Base-by-base conservation (phyloP, 208 protist genomes). In the Crithidia bombi region DNA sequence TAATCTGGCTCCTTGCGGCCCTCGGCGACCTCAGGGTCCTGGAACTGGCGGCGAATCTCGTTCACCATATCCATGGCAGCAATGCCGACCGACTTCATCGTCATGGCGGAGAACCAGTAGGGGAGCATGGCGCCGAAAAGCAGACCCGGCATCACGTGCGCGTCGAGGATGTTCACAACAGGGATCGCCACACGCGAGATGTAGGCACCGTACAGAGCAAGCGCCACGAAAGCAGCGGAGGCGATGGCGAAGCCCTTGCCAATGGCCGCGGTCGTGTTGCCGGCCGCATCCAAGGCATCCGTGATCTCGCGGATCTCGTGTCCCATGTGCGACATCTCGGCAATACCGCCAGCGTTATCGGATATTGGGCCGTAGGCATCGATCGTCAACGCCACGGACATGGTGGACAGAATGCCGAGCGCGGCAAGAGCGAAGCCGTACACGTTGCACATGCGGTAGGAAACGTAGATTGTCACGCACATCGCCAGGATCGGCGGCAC, bases 201-300 rank as follows among this genome's bases (percentile, higher is more conserved):
- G 78, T 97, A 98, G 28, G 96, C 96, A 62, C 91, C 91, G 79
- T 98, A 97, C 19, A 98, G 78, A 5, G 97, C 92, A 11, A 98
- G 78, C 32, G 94, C 87, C 25, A 97, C 95, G 69, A 98, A 93
- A 1, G 92, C 90, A 25, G 96, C 97, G 63, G 88, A 96, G 70
- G 78, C 91, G 61, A 98, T 98, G 57, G 97, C 96, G 79, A 98
- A 98, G 50, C 97, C 97, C 75, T 98, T 98, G 61, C 96, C 96
- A 56, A 98, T 97, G 47, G 97, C 97, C 21, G 95, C 96, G 25
- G 96, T 98, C 19, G 97, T 98, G 89, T 98, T 98, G 46, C 97
- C 97, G 25, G 95, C 91, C 15, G 97, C 96, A 69, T 98, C 97
- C 21, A 98, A 78, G 23, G 90, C 87, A 69, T 98, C 97, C 21